Conservation (phyloP, 75 land plant genomes). For the Larix kaempferi region DNA sequence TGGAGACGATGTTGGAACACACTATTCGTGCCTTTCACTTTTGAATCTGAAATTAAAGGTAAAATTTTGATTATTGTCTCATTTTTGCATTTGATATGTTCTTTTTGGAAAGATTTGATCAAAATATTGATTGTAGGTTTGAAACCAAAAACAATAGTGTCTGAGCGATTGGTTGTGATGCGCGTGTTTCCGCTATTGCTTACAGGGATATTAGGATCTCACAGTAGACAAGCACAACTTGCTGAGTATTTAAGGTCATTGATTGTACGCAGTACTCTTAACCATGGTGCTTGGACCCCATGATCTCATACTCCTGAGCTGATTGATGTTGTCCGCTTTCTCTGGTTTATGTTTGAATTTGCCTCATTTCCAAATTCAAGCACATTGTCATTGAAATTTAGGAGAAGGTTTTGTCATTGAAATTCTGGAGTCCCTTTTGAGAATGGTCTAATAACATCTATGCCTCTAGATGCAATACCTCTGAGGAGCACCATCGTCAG, state of each 20-base stretch:
- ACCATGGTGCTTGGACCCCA: slow-evolving; percentile 46
- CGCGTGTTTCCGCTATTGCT: slow-evolving; percentile 84
- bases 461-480: slow-evolving; percentile 54
- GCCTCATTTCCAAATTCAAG: neutral
- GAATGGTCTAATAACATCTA: neutral
- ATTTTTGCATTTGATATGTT: slow-evolving; percentile 2
- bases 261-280: slow-evolving; percentile 44
- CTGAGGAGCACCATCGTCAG: slow-evolving; percentile 75
- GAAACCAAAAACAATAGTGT: slow-evolving; percentile 64
- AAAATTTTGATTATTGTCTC: neutral
- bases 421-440: neutral
- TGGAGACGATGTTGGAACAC: slow-evolving; percentile 69
- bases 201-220: slow-evolving; percentile 78
- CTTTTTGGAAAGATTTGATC: neutral
- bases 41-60: slow-evolving; percentile 61
- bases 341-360: slow-evolving; percentile 59
- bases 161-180: slow-evolving; percentile 57
- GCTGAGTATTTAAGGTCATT: slow-evolving; percentile 62
- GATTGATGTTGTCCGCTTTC: slow-evolving; percentile 81
- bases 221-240: slow-evolving; percentile 54
- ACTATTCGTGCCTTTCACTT: slow-evolving; percentile 37
- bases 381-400: neutral
- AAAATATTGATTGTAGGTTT: slow-evolving; percentile 45
- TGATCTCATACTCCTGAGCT: slow-evolving; percentile 50
- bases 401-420: neutral